Percentiles rank a stretch among this genome's conserved stretches.
These are phyloP conservation scores for Aspergillus cavernicola DNA, from an alignment of 495 filamentous ascomycete genomes.

Conservation along the genomic window DNA sequence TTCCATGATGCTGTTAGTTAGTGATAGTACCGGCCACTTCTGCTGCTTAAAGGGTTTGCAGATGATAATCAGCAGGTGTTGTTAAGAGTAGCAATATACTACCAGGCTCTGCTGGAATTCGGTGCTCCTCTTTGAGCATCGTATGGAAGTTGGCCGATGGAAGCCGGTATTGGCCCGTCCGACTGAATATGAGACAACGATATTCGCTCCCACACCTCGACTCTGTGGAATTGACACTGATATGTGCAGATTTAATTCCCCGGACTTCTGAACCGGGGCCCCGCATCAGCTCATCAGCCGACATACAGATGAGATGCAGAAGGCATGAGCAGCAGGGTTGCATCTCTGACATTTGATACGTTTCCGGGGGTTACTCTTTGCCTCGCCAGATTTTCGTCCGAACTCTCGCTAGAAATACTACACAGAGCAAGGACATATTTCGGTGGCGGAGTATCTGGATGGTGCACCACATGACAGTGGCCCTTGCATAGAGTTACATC, in stretches of 20 bases:
- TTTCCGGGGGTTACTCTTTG: not conserved
- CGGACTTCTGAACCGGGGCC: not conserved
- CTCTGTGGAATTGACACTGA: no score
- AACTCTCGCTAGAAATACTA: slow-evolving; percentile 1
- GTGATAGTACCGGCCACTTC: no score
- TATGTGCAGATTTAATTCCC: not conserved
- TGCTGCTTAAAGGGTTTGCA: no score
- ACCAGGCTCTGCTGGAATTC: no score
- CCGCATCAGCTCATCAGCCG: not conserved
- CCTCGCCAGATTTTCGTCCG: not conserved
- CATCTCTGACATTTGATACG: not conserved
- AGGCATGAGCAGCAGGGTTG: not conserved
- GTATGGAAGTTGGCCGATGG: slow-evolving; percentile 28
- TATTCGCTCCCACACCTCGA: no score
- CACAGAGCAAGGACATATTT: no score
- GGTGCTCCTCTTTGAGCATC: slow-evolving; percentile 47
- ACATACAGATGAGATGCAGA: not conserved
- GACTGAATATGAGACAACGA: no score
- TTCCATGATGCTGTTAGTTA: no score
- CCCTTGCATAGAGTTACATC: slow-evolving; percentile 2
- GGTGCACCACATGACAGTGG: not conserved
- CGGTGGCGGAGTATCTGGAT: not conserved
- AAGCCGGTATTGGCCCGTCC: not conserved
- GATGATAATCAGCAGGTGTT: no score
- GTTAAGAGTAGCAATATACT: not conserved